Conservation (phyloP, 306 rosid species). For the Pueraria montana region DNA sequence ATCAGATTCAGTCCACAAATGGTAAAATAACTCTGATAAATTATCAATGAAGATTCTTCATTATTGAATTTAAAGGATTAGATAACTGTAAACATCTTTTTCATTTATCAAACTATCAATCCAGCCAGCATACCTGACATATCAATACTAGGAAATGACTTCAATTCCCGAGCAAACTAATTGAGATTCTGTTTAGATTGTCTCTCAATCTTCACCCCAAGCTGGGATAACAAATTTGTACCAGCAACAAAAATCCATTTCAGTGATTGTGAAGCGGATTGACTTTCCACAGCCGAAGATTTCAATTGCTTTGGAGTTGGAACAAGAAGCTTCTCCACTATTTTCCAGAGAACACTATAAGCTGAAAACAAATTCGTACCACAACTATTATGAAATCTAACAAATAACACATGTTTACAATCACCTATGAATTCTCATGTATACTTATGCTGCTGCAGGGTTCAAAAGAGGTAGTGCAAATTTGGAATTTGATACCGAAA, state of each 20-base stretch:
- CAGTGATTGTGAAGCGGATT: slow-evolving; percentile 66
- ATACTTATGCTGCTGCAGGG: too few species aligned
- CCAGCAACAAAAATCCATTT: slow-evolving; percentile 86
- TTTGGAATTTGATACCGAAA: too few species aligned
- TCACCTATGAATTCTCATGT: too few species aligned
- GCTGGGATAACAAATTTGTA: slow-evolving; percentile 77
- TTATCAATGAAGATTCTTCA: slow-evolving; percentile 21
- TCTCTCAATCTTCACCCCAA: slow-evolving; percentile 81
- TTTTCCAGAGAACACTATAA: slow-evolving; percentile 97
- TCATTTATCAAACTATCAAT: slow-evolving; percentile 22
- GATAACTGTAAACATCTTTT: slow-evolving; percentile 30
- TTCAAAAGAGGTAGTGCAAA: too few species aligned
- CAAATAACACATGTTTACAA: too few species aligned
- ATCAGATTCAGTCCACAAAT: slow-evolving; percentile 18
- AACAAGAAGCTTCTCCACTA: slow-evolving; percentile 80
- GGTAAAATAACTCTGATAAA: not conserved
- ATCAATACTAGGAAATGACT: slow-evolving; percentile 81
- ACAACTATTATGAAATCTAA: slow-evolving; percentile 54
- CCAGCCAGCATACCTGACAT: slow-evolving; percentile 84
- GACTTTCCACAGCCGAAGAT: slow-evolving; percentile 61
- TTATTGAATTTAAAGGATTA: slow-evolving; percentile 35
- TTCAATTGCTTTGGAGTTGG: slow-evolving; percentile 70
- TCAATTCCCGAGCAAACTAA: slow-evolving; percentile 88
- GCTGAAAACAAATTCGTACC: slow-evolving; percentile 79
- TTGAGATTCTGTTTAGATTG: slow-evolving; percentile 90